A percentile compares a stretch with the other conserved stretches of the same genome.
Evolutionary conservation across 2,329 filamentous ascomycete genomes (phyloP).

Genomic region (Scedosporium apiospermum): DNA sequence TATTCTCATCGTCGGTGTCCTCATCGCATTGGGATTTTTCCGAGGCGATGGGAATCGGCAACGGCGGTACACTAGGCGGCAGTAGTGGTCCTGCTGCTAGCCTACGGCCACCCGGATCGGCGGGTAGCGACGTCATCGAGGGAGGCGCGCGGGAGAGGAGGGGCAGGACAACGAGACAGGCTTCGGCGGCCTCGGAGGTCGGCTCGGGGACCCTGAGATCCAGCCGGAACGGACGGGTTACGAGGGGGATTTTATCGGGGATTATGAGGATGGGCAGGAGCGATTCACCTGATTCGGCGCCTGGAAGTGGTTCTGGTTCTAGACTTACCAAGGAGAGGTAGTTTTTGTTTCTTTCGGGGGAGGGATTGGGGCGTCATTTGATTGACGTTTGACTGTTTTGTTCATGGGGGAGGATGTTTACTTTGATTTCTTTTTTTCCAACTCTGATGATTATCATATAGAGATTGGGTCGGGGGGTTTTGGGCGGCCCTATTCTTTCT

Average conservation of each 20-base stretch:
- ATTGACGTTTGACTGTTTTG: no score
- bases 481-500: no score
- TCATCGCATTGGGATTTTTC: background rate
- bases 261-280: constrained; percentile 34
- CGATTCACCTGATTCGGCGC: constrained; percentile 26
- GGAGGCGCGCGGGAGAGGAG: constrained; percentile 7
- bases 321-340: background rate
- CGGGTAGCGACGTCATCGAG: constrained; percentile 35
- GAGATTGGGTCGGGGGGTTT: no score
- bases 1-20: background rate
- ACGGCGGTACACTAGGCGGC: background rate
- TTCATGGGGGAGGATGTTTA: no score
- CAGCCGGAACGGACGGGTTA: constrained; percentile 25
- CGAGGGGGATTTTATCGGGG: constrained; percentile 31
- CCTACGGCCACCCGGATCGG: constrained; percentile 35
- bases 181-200: constrained; percentile 10
- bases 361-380: no score
- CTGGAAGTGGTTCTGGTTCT: background rate
- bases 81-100: constrained; percentile 17
- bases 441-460: no score
- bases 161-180: constrained; percentile 13
- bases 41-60: background rate
- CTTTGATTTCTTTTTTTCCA: constrained; percentile 3
- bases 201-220: constrained; percentile 19
- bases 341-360: background rate